A percentile compares a stretch with the other conserved stretches of the same genome.
These are phyloP conservation scores for Chaetomiaceae sp. DNA, from an alignment of 2,329 filamentous ascomycete species.

Conservation along the genomic window DNA sequence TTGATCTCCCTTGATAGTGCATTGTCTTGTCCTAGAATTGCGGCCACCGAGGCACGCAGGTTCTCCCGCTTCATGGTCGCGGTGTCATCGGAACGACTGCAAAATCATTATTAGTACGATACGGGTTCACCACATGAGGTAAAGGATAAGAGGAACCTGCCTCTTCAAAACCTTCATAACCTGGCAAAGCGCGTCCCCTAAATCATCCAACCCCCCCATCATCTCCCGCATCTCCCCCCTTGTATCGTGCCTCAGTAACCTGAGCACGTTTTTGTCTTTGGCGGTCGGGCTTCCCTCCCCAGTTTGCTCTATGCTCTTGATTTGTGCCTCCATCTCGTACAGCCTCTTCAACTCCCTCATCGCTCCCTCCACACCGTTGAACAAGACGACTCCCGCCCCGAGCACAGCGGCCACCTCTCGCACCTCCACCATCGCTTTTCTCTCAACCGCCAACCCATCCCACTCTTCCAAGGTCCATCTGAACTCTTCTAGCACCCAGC, in stretches of 20 bases:
- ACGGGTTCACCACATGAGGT: no score
- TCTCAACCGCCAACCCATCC: neutral
- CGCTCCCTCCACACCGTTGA: neutral
- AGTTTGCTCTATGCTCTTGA: neutral
- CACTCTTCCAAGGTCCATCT: neutral
- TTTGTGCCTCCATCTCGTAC: neutral
- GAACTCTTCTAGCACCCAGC: neutral
- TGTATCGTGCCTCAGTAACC: neutral
- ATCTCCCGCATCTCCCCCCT: conserved; percentile 6
- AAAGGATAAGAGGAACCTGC: no score
- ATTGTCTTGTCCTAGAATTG: neutral
- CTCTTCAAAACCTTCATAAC: neutral
- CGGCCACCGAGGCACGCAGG: neutral
- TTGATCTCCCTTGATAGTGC: neutral
- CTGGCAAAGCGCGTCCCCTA: neutral
- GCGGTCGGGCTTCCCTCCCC: no score
- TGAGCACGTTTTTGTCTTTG: neutral
- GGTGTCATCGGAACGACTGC: neutral
- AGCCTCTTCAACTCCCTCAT: neutral
- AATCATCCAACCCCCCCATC: conserved; percentile 6
- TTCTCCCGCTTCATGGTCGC: neutral
- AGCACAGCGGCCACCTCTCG: conserved; percentile 3
- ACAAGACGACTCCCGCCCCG: neutral
- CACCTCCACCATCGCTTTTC: neutral
- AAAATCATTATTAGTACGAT: neutral